These are phyloP conservation scores for Vitis labrusca DNA, from an alignment of 164 flowering plant species.

Conservation along the genomic window DNA sequence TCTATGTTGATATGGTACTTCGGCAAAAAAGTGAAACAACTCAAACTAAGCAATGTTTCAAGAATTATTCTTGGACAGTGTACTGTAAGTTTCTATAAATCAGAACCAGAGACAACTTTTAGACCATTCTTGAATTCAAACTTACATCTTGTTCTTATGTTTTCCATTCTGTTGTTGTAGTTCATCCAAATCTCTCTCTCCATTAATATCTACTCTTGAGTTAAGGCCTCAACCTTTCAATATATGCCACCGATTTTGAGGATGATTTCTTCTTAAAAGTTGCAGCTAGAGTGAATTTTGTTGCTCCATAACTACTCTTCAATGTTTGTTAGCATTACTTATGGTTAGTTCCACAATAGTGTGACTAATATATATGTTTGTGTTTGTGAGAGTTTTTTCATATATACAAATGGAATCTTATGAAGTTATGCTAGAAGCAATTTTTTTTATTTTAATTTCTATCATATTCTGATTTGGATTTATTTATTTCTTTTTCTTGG, in stretches of 20 bases:
- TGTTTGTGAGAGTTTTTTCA: too few relatives aligned
- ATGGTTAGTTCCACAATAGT: too few relatives aligned
- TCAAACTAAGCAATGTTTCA: slow-evolving; percentile 71
- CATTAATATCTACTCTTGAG: slow-evolving; percentile 92
- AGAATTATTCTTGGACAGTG: slow-evolving; percentile 44
- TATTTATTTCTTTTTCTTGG: too few relatives aligned
- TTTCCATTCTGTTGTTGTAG: background rate
- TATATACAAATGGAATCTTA: too few relatives aligned
- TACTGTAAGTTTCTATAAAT: slow-evolving; percentile 36
- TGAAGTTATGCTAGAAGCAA: too few relatives aligned
- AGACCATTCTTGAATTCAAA: background rate
- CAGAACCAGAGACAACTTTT: background rate
- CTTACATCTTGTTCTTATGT: background rate
- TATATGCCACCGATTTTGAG: slow-evolving; percentile 91
- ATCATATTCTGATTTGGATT: too few relatives aligned
- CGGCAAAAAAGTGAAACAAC: slow-evolving; percentile 82
- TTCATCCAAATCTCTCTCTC: slow-evolving; percentile 26
- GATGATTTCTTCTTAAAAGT: slow-evolving; percentile 72
- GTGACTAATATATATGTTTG: too few relatives aligned
- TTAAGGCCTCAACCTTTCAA: slow-evolving; percentile 79
- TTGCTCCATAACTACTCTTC: slow-evolving; percentile 34
- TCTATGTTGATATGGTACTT: slow-evolving; percentile 76
- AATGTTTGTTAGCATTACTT: too few relatives aligned
- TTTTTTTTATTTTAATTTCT: too few relatives aligned
- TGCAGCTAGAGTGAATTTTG: slow-evolving; percentile 89